phyloP scores from a whole-genome alignment of 2,329 filamentous ascomycete species.

The Penicillium sp. region DNA sequence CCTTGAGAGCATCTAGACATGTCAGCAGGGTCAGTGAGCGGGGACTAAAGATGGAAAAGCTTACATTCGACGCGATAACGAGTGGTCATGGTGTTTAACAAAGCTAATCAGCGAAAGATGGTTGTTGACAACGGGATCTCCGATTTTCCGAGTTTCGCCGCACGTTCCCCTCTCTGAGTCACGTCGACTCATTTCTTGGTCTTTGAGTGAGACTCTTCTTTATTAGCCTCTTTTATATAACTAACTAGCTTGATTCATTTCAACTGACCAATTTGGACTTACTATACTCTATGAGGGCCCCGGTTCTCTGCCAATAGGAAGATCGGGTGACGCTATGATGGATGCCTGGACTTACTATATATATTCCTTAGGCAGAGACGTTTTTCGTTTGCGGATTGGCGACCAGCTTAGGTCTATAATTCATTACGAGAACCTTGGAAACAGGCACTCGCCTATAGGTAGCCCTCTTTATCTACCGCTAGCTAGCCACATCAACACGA shows the following conservation, averaged over 20 bases:
- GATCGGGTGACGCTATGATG: not conserved
- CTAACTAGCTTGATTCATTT: not conserved
- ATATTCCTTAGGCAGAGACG: not conserved
- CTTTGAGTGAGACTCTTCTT: not conserved
- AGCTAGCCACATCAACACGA: not conserved
- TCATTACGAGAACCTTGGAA: no score
- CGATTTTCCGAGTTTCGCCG: not conserved
- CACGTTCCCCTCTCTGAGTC: not conserved
- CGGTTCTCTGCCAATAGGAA: not conserved
- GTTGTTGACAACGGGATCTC: not conserved
- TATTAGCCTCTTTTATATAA: no score
- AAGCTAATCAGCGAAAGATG: not conserved
- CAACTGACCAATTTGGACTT: not conserved
- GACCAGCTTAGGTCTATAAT: not conserved
- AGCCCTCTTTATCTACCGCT: not conserved
- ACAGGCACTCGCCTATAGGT: not conserved
- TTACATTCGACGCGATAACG: constrained; percentile 64
- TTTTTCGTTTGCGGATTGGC: not conserved
- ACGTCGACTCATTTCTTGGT: not conserved
- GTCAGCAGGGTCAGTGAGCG: constrained; percentile 8
- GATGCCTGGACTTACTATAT: not conserved
- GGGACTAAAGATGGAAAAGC: constrained; percentile 26
- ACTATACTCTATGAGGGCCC: not conserved
- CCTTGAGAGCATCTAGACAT: constrained; percentile 59
- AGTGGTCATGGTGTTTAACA: constrained; percentile 41